These are phyloP conservation scores for Aspergillus egyptiacus DNA, from an alignment of 495 filamentous ascomycete species.

Conservation along the genomic window DNA sequence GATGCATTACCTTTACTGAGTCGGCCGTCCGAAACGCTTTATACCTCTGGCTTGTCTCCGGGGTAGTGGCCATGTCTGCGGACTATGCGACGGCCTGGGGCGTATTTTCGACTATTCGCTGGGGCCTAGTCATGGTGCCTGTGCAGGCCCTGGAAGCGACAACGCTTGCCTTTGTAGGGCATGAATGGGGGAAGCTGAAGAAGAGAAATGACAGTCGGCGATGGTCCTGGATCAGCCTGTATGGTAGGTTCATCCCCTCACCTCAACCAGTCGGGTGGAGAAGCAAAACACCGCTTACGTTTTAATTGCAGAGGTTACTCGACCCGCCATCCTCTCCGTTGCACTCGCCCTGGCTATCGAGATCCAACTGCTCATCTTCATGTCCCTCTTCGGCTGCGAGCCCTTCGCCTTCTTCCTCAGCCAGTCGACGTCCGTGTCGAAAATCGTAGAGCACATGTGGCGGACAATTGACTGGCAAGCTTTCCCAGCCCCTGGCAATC, in stretches of 20 bases:
- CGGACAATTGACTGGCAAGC: constrained; percentile 22
- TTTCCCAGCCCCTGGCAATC: constrained; percentile 5
- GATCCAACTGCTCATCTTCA: constrained; percentile 55
- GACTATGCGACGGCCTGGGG: constrained; percentile 71
- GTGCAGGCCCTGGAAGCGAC: constrained; percentile 63
- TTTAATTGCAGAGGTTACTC: constrained; percentile 45
- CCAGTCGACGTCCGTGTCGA: constrained; percentile 47
- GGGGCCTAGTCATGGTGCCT: constrained; percentile 73
- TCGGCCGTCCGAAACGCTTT: constrained; percentile 62
- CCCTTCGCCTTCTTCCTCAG: constrained; percentile 58
- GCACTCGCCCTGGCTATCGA: constrained; percentile 51
- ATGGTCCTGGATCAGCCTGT: constrained; percentile 31
- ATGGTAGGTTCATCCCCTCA: constrained; percentile 15
- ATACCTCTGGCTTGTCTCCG: constrained; percentile 66
- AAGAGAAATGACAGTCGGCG: constrained; percentile 28
- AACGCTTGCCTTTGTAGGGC: constrained; percentile 59
- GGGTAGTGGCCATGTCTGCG: constrained; percentile 54
- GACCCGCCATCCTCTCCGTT: constrained; percentile 50
- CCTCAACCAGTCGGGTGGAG: too few relatives aligned
- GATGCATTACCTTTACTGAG: constrained; percentile 54
- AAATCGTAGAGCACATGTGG: constrained; percentile 66
- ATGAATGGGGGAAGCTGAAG: constrained; percentile 56
- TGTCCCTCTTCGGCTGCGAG: constrained; percentile 52
- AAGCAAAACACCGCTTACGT: too few relatives aligned
- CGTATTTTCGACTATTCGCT: constrained; percentile 71